Evolutionary conservation across 306 rosid genomes (phyloP), one percentile per base, ranked within the genome.

Genomic region (Rosa lucieae): DNA sequence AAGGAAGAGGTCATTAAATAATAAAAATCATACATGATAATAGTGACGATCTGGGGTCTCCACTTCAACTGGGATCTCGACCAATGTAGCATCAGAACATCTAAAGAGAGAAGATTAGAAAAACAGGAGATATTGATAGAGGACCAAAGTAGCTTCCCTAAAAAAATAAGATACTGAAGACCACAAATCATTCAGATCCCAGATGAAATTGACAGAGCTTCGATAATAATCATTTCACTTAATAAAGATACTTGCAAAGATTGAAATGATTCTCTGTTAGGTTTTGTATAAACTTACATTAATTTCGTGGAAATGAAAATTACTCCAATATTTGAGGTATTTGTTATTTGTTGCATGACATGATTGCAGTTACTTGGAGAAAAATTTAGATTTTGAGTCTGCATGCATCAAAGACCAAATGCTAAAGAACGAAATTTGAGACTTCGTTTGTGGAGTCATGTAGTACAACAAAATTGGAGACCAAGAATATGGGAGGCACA

Each of bases 1-100:
- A 43, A 59, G 6, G 8, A 42, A 3, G 48, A 47, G 58, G 17
- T 0, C 8, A 29, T 12, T 5, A 46, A 14, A 23, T 14, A 20
- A 14, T 46, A 3, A 44, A 69, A 46, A 44, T 65, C 81, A 4
- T 77, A 82, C 85, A 67, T 82, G 85, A 77, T 82, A 77, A 49
- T 77, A 82, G 78, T 65, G 78, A 55, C 14, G 85, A 56, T 82
- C 78, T 20, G 85, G 85, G 17, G 78, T 82, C 75, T 82, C 85
- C 43, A 77, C 70, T 82, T 82, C 75, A n/a, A 77, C 78, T 8
- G 85, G 85, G 70, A 82, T 77, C 70, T 72, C 85, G 53, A 82
- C 37, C 75, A 82, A 77, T 59, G 35, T 23, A 26, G 82, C 85
- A 82, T 77, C 85, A 12, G 8, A 17, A 47, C 85, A 82, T 46